Conservation (phyloP, 1,284 basidiomycete genomes). For the Meira miltonrushii region DNA sequence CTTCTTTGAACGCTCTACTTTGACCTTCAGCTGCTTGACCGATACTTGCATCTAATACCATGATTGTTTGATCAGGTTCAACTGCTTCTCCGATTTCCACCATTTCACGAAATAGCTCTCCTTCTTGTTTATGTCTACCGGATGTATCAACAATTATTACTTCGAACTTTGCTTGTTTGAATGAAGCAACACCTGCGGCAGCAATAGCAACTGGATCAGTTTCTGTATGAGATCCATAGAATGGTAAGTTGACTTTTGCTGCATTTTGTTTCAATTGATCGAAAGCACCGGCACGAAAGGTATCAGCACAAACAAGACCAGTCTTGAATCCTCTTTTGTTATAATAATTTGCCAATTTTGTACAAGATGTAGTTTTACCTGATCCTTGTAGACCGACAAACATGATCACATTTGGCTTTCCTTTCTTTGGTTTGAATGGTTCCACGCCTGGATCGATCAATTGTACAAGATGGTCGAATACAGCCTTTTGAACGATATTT, state of each 20-base stretch:
- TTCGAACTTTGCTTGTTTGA: slow-evolving; percentile 96
- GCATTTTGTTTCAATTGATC: slow-evolving; percentile 88
- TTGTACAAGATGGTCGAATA: slow-evolving; percentile 92
- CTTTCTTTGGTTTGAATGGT: slow-evolving; percentile 94
- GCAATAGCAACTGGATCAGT: slow-evolving; percentile 95
- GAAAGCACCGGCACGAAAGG: slow-evolving; percentile 98
- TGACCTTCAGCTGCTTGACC: slow-evolving; percentile 98
- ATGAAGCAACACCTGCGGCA: slow-evolving; percentile 87
- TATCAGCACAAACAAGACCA: slow-evolving; percentile 98
- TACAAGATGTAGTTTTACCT: slow-evolving; percentile 94
- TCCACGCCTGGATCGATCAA: slow-evolving; percentile 69
- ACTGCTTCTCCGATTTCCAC: slow-evolving; percentile 89
- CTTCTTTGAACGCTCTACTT: slow-evolving; percentile 93
- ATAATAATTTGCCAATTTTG: slow-evolving; percentile 75
- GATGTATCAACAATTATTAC: slow-evolving; percentile 99
- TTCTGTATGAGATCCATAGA: slow-evolving; percentile 98
- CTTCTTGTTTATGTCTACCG: slow-evolving; percentile 94
- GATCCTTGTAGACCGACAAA: slow-evolving; percentile 66
- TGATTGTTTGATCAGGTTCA: slow-evolving; percentile 63
- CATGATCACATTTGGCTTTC: slow-evolving; percentile 93
- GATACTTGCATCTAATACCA: slow-evolving; percentile 56
- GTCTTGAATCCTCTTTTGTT: slow-evolving; percentile 95
- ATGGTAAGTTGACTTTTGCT: slow-evolving; percentile 96
- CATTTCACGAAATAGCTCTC: slow-evolving; percentile 97
- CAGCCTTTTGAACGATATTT: slow-evolving; percentile 57